Evolutionary conservation across 2,329 filamentous ascomycete genomes (phyloP), one percentile per base, ranked within the genome.

Genomic region (Sclerotinia borealis): DNA sequence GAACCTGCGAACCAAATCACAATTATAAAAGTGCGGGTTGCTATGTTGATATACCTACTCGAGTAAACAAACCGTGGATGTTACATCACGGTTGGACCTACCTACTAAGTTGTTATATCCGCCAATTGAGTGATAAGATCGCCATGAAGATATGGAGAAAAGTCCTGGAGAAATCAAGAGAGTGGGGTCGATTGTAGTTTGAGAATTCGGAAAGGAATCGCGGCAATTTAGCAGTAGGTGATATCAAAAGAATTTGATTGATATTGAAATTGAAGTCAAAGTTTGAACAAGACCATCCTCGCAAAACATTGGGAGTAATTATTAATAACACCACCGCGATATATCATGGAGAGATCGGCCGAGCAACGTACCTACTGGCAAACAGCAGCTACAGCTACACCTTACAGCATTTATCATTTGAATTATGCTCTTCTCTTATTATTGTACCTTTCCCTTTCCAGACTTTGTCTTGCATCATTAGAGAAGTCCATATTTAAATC

Each of bases 61-160:
- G n/a, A n/a, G n/a, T n/a, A n/a, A 55, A 19, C 15, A 55, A 7
- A 41, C 52, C 52, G 52, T 37, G 52, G 37, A 55, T 55, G 10
- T 43, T 55, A 37, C n/a, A n/a, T n/a, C n/a, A n/a, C 52, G 52
- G 52, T 41, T 41, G 25, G 52, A 55, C 43, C 52, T 55, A n/a
- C 1, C 17, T n/a, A n/a, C 10, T 22, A 13, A 41, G 3, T 29
- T 39, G 1, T 43, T 31, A 43, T 55, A 15, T 55, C 37, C 52
- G 51, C 51, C 36, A 55, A 41, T 55, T 29, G 25, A 4, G 27
- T n/a, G 27, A 8, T 22, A 51, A 34, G 29, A 36, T 51, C 19
- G 49, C 11, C 29, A 22, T n/a, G n/a, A 51, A 51, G 29, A 25
- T 51, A 7, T 51, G 48, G 48, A 51, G 48, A 36, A 34, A 51